Evolutionary conservation across 352 stramenopile genomes (phyloP).

Genomic region (Phytophthora sp.): DNA sequence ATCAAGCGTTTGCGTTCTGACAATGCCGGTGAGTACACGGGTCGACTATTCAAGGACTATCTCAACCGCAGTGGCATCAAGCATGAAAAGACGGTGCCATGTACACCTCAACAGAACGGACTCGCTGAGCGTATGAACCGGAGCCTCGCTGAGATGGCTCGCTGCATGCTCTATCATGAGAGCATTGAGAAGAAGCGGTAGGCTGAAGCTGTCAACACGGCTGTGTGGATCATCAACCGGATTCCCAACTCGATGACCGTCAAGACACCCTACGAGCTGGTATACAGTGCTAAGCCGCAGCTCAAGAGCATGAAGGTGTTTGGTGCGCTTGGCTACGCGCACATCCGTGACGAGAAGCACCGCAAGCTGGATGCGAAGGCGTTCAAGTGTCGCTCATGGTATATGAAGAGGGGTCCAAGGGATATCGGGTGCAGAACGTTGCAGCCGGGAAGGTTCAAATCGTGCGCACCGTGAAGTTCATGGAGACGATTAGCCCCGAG

Average conservation of each 20-base stretch:
- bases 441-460: no score
- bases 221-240: constrained; percentile 17
- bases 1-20: constrained; percentile 14
- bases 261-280: neutral
- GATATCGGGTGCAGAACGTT: no score
- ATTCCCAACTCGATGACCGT: neutral
- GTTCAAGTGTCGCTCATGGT: no score
- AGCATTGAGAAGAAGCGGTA: constrained; percentile 14
- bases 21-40: constrained; percentile 20
- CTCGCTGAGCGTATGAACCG: constrained; percentile 1
- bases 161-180: constrained; percentile 10
- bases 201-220: constrained; percentile 24
- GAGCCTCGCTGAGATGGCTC: neutral
- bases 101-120: neutral
- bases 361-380: no score
- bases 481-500: neutral
- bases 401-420: no score
- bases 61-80: neutral
- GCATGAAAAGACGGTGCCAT: neutral
- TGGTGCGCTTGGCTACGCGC: no score
- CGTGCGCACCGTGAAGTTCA: neutral
- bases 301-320: constrained; percentile 7
- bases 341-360: no score
- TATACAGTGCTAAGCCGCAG: neutral
- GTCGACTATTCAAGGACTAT: neutral